Evolutionary conservation across 2,329 filamentous ascomycete species (phyloP).

Genomic region (Alternaria novae-zelandiae): DNA sequence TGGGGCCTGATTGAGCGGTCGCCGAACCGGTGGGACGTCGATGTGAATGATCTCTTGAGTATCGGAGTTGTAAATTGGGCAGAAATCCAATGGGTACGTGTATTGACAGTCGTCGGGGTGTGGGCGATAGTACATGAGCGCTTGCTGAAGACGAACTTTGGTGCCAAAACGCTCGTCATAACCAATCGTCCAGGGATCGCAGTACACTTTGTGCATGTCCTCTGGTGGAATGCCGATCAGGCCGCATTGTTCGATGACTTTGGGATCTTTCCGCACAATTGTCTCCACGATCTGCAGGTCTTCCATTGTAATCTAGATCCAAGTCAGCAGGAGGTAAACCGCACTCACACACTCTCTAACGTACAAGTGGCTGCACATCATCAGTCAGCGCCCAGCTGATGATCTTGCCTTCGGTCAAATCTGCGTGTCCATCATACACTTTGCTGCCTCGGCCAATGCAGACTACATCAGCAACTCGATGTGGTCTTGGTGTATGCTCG

Average conservation of each 20-base stretch:
- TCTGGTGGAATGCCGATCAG: slow-evolving; percentile 79
- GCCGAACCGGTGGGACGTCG: slow-evolving; percentile 77
- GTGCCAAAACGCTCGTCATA: slow-evolving; percentile 90
- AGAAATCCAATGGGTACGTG: slow-evolving; percentile 90
- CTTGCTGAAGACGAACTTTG: slow-evolving; percentile 81
- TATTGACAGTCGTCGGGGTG: slow-evolving; percentile 88
- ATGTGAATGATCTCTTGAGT: slow-evolving; percentile 81
- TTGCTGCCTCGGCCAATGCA: slow-evolving; percentile 79
- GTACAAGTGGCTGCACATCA: slow-evolving; percentile 79
- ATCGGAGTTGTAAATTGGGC: slow-evolving; percentile 85
- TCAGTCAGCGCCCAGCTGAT: slow-evolving; percentile 76
- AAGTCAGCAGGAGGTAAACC: background rate
- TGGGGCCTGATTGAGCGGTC: slow-evolving; percentile 73
- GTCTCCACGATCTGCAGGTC: slow-evolving; percentile 83
- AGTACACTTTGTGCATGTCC: slow-evolving; percentile 96
- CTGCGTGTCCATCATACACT: slow-evolving; percentile 82
- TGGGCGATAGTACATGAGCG: slow-evolving; percentile 93
- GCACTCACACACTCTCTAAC: slow-evolving; percentile 23
- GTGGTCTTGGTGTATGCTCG: slow-evolving; percentile 65
- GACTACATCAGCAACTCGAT: slow-evolving; percentile 80
- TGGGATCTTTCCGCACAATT: slow-evolving; percentile 76
- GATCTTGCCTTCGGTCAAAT: slow-evolving; percentile 71
- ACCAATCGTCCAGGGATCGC: slow-evolving; percentile 95
- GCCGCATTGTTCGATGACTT: slow-evolving; percentile 88
- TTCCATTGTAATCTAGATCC: slow-evolving; percentile 80